Evolutionary conservation across 345 rosid species (phyloP).

Genomic region (Corchorus olitorius): DNA sequence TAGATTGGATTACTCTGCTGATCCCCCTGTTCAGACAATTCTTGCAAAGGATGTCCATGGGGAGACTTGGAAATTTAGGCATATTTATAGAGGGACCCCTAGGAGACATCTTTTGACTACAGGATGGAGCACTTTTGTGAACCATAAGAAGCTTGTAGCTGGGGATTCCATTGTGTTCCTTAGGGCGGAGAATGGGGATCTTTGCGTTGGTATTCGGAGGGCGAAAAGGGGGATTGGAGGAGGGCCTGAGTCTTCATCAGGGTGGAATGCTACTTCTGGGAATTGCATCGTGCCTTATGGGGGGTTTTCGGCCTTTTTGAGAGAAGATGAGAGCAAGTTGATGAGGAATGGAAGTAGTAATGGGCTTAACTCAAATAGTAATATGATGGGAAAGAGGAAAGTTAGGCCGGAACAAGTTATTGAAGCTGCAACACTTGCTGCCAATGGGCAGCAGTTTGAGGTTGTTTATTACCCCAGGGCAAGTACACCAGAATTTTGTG

Average conservation of each 20-base stretch:
- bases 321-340: constrained; percentile 53
- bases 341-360: constrained; percentile 42
- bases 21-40: constrained; percentile 82
- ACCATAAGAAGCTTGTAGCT: constrained; percentile 74
- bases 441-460: constrained; percentile 62
- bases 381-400: constrained; percentile 42
- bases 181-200: constrained; percentile 74
- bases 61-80: constrained; percentile 76
- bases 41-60: constrained; percentile 78
- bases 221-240: constrained; percentile 63
- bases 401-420: constrained; percentile 56
- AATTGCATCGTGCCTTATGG: constrained; percentile 47
- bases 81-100: constrained; percentile 78
- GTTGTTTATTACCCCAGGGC: constrained; percentile 72
- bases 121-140: constrained; percentile 84
- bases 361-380: constrained; percentile 32
- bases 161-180: constrained; percentile 80
- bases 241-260: constrained; percentile 51
- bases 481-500: constrained; percentile 63
- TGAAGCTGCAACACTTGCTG: constrained; percentile 59
- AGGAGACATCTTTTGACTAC: constrained; percentile 80
- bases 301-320: constrained; percentile 54
- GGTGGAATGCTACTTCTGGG: constrained; percentile 56
- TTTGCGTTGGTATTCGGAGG: constrained; percentile 71
- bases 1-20: constrained; percentile 61